Evolutionary conservation across 352 stramenopile species (phyloP).

Genomic region (Globisporangium parvum): DNA sequence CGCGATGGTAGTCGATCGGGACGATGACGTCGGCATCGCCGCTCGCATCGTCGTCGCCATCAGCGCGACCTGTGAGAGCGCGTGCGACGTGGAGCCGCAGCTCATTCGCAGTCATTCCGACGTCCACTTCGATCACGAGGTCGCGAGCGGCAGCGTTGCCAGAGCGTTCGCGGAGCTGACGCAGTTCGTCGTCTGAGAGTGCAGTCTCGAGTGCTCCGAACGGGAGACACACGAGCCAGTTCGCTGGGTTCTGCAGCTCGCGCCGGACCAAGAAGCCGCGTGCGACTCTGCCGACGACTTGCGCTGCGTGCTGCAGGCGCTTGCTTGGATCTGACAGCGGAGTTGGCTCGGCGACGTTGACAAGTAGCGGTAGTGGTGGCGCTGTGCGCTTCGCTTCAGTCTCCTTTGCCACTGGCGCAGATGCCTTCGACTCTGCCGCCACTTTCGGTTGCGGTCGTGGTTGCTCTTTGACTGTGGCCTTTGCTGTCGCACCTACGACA

Average conservation of each 20-base stretch:
- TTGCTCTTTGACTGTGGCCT: not conserved
- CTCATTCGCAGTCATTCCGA: conserved; percentile 54
- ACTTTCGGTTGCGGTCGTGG: not conserved
- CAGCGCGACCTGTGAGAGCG: conserved; percentile 17
- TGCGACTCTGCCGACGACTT: conserved; percentile 43
- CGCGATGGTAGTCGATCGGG: conserved; percentile 28
- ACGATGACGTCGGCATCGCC: not conserved
- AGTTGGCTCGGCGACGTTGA: not conserved
- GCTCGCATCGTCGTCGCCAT: not conserved
- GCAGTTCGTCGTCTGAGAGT: conserved; percentile 30
- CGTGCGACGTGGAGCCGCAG: conserved; percentile 42
- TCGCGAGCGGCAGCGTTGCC: not conserved
- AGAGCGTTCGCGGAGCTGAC: conserved; percentile 13
- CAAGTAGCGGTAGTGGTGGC: not conserved
- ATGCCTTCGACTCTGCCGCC: not conserved
- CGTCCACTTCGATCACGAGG: conserved; percentile 34
- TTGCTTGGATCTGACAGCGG: conserved; percentile 6
- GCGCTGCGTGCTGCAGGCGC: conserved; percentile 29
- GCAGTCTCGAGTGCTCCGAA: conserved; percentile 20
- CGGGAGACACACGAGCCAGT: conserved; percentile 44
- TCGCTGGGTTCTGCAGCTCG: conserved; percentile 31
- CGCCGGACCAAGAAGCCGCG: conserved; percentile 36
- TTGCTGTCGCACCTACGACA: not conserved
- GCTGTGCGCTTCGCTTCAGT: not conserved
- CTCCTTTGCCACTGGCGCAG: not conserved